Base-by-base conservation (phyloP, 2,329 filamentous ascomycete species). In the Stylonectria norvegica region DNA sequence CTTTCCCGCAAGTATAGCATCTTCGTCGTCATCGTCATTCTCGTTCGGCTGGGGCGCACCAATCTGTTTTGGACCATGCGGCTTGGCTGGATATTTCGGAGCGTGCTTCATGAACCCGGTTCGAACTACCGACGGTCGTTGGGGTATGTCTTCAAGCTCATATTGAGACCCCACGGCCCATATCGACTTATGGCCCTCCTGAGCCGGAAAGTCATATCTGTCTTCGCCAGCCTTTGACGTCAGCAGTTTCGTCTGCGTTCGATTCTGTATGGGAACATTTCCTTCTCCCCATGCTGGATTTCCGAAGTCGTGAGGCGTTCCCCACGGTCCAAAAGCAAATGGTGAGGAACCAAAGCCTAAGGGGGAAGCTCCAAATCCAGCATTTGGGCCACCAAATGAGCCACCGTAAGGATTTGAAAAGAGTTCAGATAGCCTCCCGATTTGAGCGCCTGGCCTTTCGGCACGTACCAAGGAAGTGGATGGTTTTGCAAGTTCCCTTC, bases 131-230 rank as follows among this genome's bases (percentile, higher is more conserved):
- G 20, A 28, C 44, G n/a, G 15, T 32, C 30, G 14, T 8, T 7
- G 9, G n/a, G 30, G 7, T 9, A 18, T 37, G 30, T 42, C 30
- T 10, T 55, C 49, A n/a, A n/a, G n/a, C 14, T 52, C 36, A 20
- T 55, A 50, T 16, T 32, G 44, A 16, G 49, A 55, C 2, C 45
- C 45, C 1, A 57, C 50, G 10, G 60, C 57, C 63, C 64, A 66
- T 22, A 65, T 64, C 3, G 64, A 66, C n/a, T 38, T 55, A 18
- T 56, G 27, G 2, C 56, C 53, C 19, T 49, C 54, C 45, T 64
- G 49, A 15, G 53, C 48, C 16, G 64, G 56, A 46, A 59, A 55
- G n/a, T 62, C 41, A 45, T 64, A 60, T 54, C 61, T 53, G 48
- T 64, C 52, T 5, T 40, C 48, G 2, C 20, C 44, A 3, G 43